Percentiles rank a stretch among this genome's conserved stretches.
Evolutionary conservation across 352 stramenopile genomes (phyloP).

Genomic region (Globisporangium alternatum): DNA sequence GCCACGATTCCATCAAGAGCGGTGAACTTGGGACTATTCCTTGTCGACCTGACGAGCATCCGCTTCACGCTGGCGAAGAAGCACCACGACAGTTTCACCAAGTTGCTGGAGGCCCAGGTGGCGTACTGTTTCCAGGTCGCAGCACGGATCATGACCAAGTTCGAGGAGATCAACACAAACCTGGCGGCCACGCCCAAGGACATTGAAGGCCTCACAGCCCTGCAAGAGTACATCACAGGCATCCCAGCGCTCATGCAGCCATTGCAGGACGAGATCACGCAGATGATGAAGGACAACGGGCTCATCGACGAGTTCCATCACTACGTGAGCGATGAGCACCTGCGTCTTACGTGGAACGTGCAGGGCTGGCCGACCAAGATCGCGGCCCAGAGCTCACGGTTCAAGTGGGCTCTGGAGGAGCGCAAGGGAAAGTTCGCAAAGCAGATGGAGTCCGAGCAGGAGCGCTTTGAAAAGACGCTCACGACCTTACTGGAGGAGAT

Average conservation of each 20-base stretch:
- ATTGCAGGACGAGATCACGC: conserved; percentile 73
- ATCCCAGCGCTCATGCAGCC: conserved; percentile 69
- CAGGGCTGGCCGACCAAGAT: conserved; percentile 91
- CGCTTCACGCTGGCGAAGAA: conserved; percentile 73
- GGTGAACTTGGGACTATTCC: conserved; percentile 76
- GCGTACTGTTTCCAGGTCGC: conserved; percentile 65
- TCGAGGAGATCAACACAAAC: conserved; percentile 85
- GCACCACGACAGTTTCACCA: conserved; percentile 71
- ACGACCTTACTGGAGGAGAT: conserved; percentile 83
- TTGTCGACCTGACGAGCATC: conserved; percentile 80
- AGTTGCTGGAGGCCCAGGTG: conserved; percentile 67
- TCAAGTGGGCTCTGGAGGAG: conserved; percentile 75
- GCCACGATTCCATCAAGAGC: conserved; percentile 56
- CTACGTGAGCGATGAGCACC: conserved; percentile 82
- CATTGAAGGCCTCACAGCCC: conserved; percentile 88
- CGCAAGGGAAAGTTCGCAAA: conserved; percentile 88
- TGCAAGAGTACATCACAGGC: conserved; percentile 86
- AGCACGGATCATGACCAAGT: conserved; percentile 70
- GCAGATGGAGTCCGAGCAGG: conserved; percentile 93
- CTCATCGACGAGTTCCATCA: conserved; percentile 83
- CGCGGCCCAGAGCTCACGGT: conserved; percentile 66
- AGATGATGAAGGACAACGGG: conserved; percentile 78
- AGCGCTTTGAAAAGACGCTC: conserved; percentile 89
- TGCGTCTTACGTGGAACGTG: conserved; percentile 88
- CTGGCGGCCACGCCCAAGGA: conserved; percentile 83